phyloP scores from a whole-genome alignment of 2,329 filamentous ascomycete genomes.

The Didymella pomorum region DNA sequence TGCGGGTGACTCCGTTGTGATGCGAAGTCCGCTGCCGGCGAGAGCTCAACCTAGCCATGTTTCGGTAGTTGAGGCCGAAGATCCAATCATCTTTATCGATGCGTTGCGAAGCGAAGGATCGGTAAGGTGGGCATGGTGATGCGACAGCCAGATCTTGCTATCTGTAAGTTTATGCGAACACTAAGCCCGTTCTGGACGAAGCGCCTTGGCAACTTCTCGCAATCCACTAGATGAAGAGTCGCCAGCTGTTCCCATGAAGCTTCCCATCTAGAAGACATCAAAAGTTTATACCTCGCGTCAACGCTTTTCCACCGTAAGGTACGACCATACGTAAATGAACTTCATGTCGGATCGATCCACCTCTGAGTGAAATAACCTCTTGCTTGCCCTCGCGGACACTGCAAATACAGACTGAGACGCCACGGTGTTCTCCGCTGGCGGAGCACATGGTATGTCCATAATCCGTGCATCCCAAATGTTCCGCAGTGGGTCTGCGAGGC shows the following conservation, averaged over 20 bases:
- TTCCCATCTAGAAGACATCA: background rate
- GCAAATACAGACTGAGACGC: background rate
- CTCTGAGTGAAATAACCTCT: background rate
- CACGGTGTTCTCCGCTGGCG: background rate
- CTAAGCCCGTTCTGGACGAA: background rate
- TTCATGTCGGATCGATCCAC: background rate
- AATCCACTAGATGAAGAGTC: background rate
- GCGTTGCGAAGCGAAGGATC: background rate
- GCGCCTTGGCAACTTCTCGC: background rate
- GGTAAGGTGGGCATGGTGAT: background rate
- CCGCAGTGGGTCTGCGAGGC: slow-evolving; percentile 1
- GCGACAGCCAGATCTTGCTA: background rate
- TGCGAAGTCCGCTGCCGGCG: slow-evolving; percentile 1
- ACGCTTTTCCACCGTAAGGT: no score
- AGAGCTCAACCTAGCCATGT: background rate
- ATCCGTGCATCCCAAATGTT: background rate
- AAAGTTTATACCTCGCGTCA: background rate
- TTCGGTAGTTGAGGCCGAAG: background rate
- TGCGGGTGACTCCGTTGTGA: slow-evolving; percentile 2
- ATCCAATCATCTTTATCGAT: background rate
- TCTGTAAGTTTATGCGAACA: background rate
- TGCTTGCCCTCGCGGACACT: background rate
- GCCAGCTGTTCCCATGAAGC: background rate
- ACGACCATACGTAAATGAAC: background rate
- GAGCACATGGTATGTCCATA: background rate